phyloP scores from a whole-genome alignment of 139 green algal genomes.

The Tetradesmus lagerheimii region DNA sequence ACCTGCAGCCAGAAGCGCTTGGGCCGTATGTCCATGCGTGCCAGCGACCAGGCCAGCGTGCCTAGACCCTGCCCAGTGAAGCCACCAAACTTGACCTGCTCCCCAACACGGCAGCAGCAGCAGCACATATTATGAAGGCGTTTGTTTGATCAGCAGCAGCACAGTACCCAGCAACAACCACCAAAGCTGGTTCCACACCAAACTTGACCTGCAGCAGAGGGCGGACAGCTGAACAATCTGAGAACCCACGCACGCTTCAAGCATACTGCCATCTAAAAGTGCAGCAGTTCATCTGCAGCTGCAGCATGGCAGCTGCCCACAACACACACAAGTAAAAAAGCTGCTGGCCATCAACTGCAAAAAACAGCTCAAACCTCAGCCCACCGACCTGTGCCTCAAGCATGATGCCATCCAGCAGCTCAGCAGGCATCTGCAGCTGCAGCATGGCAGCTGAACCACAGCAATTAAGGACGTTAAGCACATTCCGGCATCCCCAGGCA shows the following conservation, averaged over 20 bases:
- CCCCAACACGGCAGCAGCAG: background rate
- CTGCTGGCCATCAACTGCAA: too few species aligned
- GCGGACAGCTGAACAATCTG: too few species aligned
- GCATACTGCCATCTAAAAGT: too few species aligned
- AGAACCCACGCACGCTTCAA: too few species aligned
- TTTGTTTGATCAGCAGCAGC: background rate
- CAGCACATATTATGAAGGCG: too few species aligned
- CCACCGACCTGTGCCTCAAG: constrained; percentile 32
- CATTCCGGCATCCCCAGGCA: too few species aligned
- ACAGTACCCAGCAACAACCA: background rate
- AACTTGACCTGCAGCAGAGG: too few species aligned
- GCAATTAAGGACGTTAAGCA: too few species aligned
- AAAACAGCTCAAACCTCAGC: background rate
- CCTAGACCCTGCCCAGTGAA: constrained; percentile 54
- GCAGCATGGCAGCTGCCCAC: too few species aligned
- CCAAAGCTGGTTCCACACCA: background rate
- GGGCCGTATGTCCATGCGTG: constrained; percentile 41
- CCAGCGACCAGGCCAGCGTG: constrained; percentile 54
- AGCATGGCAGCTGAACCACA: constrained; percentile 33
- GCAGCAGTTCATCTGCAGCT: too few species aligned
- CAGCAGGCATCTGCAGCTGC: constrained; percentile 14
- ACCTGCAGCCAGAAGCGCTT: constrained; percentile 33
- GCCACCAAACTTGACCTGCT: constrained; percentile 36
- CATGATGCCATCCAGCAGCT: constrained; percentile 28
- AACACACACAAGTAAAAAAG: too few species aligned